A percentile compares a stretch with the other conserved stretches of the same genome.
Evolutionary conservation across 495 filamentous ascomycete species (phyloP).

Genomic region (Tuber microsphaerosporum): DNA sequence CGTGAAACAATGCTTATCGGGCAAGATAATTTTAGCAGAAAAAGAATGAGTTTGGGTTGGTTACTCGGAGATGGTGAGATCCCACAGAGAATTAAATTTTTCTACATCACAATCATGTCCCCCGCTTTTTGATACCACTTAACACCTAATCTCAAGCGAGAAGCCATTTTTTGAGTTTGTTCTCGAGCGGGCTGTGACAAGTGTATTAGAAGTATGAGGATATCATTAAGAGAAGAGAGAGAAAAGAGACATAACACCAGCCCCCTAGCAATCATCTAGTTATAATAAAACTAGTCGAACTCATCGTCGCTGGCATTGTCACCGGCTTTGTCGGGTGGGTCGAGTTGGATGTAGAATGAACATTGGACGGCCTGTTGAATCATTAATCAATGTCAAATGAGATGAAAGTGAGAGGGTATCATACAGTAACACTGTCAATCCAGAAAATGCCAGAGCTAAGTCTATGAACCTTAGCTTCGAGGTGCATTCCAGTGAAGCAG

Average conservation of each 20-base stretch:
- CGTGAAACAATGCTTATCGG: not conserved
- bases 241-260: not conserved
- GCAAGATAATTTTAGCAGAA: not conserved
- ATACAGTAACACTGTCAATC: conserved; percentile 44
- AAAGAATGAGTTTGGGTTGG: not conserved
- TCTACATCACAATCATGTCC: not conserved
- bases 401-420: conserved; percentile 6
- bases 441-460: conserved; percentile 55
- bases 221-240: not conserved
- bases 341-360: conserved; percentile 29
- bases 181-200: not conserved
- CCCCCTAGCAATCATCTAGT: not conserved
- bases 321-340: conserved; percentile 23
- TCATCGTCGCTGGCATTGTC: conserved; percentile 25
- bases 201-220: not conserved
- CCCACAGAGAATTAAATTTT: not conserved
- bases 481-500: conserved; percentile 69
- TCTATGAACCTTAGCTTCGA: conserved; percentile 57
- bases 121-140: not conserved
- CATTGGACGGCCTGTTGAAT: conserved; percentile 31
- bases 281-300: conserved; percentile 14
- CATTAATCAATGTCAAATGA: not conserved
- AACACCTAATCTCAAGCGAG: not conserved
- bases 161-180: not conserved
- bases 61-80: not conserved